Evolutionary conservation across 768 basidiomycete species (phyloP), one percentile per base, ranked within the genome.

Genomic region (Termitomyces sp.): DNA sequence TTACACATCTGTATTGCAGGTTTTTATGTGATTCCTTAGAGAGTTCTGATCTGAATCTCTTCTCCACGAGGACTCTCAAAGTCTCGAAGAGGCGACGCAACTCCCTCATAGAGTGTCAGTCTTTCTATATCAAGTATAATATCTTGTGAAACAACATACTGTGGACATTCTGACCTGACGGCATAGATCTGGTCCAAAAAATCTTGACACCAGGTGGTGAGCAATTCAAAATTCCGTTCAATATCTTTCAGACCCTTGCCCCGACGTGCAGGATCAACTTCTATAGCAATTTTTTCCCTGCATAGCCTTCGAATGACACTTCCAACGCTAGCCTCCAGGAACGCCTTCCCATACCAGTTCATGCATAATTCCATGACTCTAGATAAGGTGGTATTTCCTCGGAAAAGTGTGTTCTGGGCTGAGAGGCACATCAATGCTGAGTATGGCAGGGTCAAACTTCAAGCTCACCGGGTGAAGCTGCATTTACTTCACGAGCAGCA

Each of bases 161-260:
- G 74, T 0, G 91, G 93, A 63, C 93, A 93, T 63, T 88, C 82
- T 9, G 72, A 70, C 50, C 90, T 76, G 27, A 81, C 84, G 23
- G 82, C 79, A 66, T 91, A 91, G 48, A 95, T 93, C 47, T 86
- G 79, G 40, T 80, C 80, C 91, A 92, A 93, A 60, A 91, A 82
- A 60, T 85, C 84, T 53, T 79, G 78, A 66, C 87, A 89, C 91
- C 92, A 94, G 47, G 81, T 73, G 5, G 87, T 81, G 39, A 95
- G 76, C 39, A 77, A 76, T 29, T 89, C 86, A 6, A 86, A 79
- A 56, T 84, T 87, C 31, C 79, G 79, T 55, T 88, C 86, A 23
- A 83, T 71, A 42, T 87, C 85, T 64, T 83, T 87, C 10, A 72
- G 62, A 42, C 77, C 67, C 65, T 85, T 88, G 13, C 81, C 76